phyloP scores from a whole-genome alignment of 2,329 filamentous ascomycete species.

The Plenodomus lindquistii region DNA sequence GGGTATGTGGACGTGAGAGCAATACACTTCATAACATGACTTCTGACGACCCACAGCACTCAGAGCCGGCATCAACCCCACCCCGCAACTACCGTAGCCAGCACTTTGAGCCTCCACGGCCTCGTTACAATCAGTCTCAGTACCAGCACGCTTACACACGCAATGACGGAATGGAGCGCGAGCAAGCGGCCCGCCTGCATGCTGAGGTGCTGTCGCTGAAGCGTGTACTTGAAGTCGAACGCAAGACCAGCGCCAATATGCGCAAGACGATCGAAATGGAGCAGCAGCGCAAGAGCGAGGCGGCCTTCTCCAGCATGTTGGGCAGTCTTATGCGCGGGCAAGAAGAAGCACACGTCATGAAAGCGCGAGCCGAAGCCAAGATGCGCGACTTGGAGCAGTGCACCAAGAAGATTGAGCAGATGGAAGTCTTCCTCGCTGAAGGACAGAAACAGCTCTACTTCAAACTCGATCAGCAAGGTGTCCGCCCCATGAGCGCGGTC shows the following conservation, averaged over 20 bases:
- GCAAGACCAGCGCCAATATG: conserved; percentile 10
- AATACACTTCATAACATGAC: background rate
- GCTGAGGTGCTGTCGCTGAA: conserved; percentile 17
- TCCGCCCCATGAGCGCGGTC: conserved; percentile 8
- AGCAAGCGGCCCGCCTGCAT: conserved; percentile 11
- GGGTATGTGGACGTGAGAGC: background rate
- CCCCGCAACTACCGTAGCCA: background rate
- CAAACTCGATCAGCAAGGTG: conserved; percentile 12
- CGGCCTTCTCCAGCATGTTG: conserved; percentile 12
- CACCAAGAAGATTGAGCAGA: conserved; percentile 14
- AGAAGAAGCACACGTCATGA: conserved; percentile 7
- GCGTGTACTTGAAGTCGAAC: conserved; percentile 19
- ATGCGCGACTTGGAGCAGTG: conserved; percentile 15
- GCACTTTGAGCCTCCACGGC: background rate
- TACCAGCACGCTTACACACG: background rate
- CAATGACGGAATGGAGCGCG: conserved; percentile 3
- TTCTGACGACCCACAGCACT: background rate
- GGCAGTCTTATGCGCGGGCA: conserved; percentile 20
- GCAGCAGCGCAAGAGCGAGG: conserved; percentile 8
- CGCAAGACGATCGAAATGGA: conserved; percentile 11
- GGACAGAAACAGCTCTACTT: conserved; percentile 26
- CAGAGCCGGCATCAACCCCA: background rate
- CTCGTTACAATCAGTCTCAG: background rate
- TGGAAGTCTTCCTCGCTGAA: conserved; percentile 21
- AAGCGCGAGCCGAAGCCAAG: conserved; percentile 11